A percentile compares a stretch with the other conserved stretches of the same genome.
Evolutionary conservation across 768 basidiomycete species (phyloP).

Genomic region (Suillus bovinus): DNA sequence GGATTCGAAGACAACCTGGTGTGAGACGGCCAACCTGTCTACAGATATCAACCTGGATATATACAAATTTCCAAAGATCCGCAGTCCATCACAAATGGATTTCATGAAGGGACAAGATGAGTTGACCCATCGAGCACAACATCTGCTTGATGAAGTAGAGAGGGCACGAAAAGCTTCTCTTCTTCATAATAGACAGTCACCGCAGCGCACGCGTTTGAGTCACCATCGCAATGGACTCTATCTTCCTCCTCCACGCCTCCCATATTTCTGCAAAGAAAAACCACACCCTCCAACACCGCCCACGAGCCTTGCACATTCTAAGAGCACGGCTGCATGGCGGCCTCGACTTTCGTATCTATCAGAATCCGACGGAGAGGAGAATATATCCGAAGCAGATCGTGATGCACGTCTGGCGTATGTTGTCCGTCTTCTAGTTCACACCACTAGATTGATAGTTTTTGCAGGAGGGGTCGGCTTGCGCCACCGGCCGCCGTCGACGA

Average conservation of each 20-base stretch:
- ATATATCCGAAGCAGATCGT: constrained; percentile 63
- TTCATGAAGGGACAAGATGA: constrained; percentile 75
- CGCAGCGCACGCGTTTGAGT: constrained; percentile 9
- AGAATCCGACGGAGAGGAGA: constrained; percentile 68
- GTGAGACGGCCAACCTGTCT: constrained; percentile 57
- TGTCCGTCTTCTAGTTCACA: constrained; percentile 1
- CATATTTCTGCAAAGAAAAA: constrained; percentile 21
- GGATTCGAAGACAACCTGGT: constrained; percentile 51
- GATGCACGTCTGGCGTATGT: constrained; percentile 74
- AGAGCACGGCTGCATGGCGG: constrained; percentile 14
- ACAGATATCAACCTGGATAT: constrained; percentile 65
- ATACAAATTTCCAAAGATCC: constrained; percentile 60
- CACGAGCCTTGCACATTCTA: constrained; percentile 2
- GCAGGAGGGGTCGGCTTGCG: constrained; percentile 54
- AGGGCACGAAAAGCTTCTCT: constrained; percentile 16
- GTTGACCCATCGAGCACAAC: constrained; percentile 60
- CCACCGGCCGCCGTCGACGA: constrained; percentile 42
- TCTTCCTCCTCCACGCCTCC: constrained; percentile 39
- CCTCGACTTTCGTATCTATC: constrained; percentile 37
- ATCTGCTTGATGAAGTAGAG: constrained; percentile 44
- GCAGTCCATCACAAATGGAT: constrained; percentile 54
- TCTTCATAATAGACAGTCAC: neutral
- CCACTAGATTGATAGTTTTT: neutral
- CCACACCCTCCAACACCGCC: constrained; percentile 11
- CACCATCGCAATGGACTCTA: constrained; percentile 54